These are phyloP conservation scores for Scutellaria minor DNA, from an alignment of 257 asterid genomes.

Conservation along the genomic window DNA sequence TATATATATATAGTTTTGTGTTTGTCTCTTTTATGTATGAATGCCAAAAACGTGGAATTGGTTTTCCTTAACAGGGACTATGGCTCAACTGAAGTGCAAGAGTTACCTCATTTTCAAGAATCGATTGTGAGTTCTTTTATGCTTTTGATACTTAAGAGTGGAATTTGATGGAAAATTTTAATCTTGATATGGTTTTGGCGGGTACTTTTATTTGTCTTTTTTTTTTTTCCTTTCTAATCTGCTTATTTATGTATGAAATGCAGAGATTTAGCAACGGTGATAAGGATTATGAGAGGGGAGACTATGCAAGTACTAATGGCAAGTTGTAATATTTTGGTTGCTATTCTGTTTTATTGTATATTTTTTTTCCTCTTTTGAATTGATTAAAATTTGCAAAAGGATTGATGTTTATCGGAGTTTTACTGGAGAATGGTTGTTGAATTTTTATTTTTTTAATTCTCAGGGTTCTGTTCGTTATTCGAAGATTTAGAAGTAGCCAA, in stretches of 20 bases:
- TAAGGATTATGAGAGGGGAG: conserved; percentile 33
- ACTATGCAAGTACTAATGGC: conserved; percentile 32
- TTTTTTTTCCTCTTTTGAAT: neutral
- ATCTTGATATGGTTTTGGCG: conserved; percentile 10
- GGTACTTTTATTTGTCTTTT: neutral
- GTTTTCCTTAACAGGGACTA: conserved; percentile 59
- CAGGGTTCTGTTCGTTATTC: conserved; percentile 46
- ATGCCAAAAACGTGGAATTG: neutral
- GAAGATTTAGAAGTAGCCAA: conserved; percentile 62
- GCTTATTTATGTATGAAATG: conserved; percentile 37
- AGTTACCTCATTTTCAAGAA: conserved; percentile 40
- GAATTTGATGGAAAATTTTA: neutral
- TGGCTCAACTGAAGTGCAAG: conserved; percentile 43
- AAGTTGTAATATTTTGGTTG: conserved; percentile 34
- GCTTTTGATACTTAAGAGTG: neutral
- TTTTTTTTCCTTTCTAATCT: neutral
- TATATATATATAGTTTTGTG: no score
- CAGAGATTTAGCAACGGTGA: conserved; percentile 44
- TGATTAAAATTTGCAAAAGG: neutral
- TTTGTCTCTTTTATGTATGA: conserved; percentile 16
- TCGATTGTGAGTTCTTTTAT: conserved; percentile 46
- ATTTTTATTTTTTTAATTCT: conserved; percentile 22
- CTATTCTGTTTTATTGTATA: neutral
- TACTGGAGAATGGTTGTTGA: conserved; percentile 31
- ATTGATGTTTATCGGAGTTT: conserved; percentile 25